Evolutionary conservation across 2,329 filamentous ascomycete genomes (phyloP).

Genomic region (Fusarium sambucinum): DNA sequence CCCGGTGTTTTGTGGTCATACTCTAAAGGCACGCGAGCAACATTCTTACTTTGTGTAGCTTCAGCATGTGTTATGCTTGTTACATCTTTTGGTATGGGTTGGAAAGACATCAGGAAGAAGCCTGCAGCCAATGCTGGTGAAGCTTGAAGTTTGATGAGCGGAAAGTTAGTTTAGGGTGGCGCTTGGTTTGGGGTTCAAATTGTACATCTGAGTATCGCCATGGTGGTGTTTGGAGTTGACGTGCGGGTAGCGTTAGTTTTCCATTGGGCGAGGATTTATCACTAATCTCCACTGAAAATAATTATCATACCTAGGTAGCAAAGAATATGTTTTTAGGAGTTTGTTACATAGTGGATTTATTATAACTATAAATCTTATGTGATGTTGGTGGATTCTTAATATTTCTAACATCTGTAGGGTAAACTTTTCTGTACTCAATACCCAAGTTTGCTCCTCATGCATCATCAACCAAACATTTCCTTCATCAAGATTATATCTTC

Average conservation of each 20-base stretch:
- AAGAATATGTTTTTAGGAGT: neutral
- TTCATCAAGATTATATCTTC: neutral
- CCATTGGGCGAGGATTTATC: neutral
- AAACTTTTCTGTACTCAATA: neutral
- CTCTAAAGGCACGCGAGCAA: constrained; percentile 49
- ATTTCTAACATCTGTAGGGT: constrained; percentile 15
- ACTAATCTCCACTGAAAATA: neutral
- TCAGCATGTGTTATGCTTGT: constrained; percentile 51
- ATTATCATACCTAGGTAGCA: neutral
- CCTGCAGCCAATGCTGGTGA: constrained; percentile 25
- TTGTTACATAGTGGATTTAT: neutral
- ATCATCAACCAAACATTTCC: constrained; percentile 10
- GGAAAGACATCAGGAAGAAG: constrained; percentile 59
- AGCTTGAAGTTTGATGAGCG: constrained; percentile 14
- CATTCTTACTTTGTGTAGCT: constrained; percentile 51
- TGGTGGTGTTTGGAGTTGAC: neutral
- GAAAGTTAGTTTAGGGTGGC: no score
- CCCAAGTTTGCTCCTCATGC: constrained; percentile 11
- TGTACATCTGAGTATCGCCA: neutral
- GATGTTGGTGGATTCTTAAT: neutral
- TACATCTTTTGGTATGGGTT: constrained; percentile 59
- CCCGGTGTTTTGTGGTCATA: constrained; percentile 57
- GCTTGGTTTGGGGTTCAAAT: no score
- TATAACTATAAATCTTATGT: neutral
- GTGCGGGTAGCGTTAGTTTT: neutral